These are phyloP conservation scores for Kodamaea anthophila DNA, from an alignment of 1,139 yeast species.

Conservation along the genomic window DNA sequence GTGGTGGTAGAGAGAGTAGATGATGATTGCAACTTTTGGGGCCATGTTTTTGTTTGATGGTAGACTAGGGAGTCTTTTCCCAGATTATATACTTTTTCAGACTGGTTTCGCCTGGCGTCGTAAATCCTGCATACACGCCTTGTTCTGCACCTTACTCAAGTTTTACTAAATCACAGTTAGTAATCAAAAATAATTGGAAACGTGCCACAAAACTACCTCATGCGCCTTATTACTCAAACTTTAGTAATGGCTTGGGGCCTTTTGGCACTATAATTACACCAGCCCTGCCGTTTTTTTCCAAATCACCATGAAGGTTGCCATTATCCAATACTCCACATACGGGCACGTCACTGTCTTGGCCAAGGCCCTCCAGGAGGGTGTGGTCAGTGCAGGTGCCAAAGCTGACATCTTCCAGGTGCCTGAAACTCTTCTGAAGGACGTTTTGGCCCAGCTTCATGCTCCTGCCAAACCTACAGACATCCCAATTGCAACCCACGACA, in stretches of 20 bases:
- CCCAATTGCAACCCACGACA: conserved; percentile 37
- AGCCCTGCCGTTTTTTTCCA: background rate
- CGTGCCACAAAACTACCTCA: too few relatives aligned
- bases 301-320: conserved; percentile 34
- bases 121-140: too few relatives aligned
- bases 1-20: conserved; percentile 35
- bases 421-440: conserved; percentile 44
- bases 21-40: conserved; percentile 32
- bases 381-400: conserved; percentile 31
- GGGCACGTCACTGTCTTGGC: conserved; percentile 56
- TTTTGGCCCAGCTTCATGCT: conserved; percentile 36
- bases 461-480: conserved; percentile 32
- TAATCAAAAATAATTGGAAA: too few relatives aligned
- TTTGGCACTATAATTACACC: background rate
- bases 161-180: too few relatives aligned
- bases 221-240: too few relatives aligned
- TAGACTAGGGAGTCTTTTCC: background rate
- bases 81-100: background rate
- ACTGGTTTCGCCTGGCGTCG: too few relatives aligned
- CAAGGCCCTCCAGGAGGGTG: conserved; percentile 32
- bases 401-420: conserved; percentile 40
- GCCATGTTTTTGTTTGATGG: conserved; percentile 15
- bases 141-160: too few relatives aligned
- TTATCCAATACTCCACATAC: conserved; percentile 56
- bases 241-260: too few relatives aligned